These are phyloP conservation scores for Hypoxylon fuscum DNA, from an alignment of 495 filamentous ascomycete species.

Conservation along the genomic window DNA sequence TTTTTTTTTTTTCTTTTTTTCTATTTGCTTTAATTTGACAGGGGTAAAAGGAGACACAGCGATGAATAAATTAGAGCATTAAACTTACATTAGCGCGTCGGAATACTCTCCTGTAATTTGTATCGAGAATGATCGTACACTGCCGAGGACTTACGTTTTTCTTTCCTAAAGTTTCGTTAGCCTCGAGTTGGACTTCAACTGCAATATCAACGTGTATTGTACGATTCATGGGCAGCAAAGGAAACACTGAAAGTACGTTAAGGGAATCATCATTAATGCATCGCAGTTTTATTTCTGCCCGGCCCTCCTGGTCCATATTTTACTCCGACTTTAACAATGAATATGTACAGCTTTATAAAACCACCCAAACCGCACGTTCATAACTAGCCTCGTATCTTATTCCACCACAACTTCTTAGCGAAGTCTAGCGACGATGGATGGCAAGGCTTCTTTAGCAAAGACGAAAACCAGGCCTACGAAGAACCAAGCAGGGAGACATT, in stretches of 20 bases:
- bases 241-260: neutral
- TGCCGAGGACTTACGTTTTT: too few species aligned
- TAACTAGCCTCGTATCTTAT: conserved; percentile 8
- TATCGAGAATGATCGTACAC: too few species aligned
- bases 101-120: too few species aligned
- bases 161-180: too few species aligned
- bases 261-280: conserved; percentile 36
- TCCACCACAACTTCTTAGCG: conserved; percentile 1
- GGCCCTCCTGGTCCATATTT: conserved; percentile 12
- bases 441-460: conserved; percentile 1
- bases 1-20: too few species aligned
- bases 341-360: conserved; percentile 36
- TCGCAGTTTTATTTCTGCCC: conserved; percentile 32
- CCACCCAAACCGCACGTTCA: conserved; percentile 5
- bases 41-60: too few species aligned
- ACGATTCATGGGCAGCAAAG: neutral
- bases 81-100: too few species aligned
- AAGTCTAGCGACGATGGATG: conserved; percentile 7
- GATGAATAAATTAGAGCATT: too few species aligned
- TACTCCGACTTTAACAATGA: conserved; percentile 26
- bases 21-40: too few species aligned
- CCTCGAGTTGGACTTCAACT: too few species aligned
- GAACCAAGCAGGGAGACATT: conserved; percentile 7
- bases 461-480: neutral
- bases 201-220: too few species aligned